Evolutionary conservation across 805 yeast species (phyloP).

Genomic region (Zygosaccharomyces siamensis): DNA sequence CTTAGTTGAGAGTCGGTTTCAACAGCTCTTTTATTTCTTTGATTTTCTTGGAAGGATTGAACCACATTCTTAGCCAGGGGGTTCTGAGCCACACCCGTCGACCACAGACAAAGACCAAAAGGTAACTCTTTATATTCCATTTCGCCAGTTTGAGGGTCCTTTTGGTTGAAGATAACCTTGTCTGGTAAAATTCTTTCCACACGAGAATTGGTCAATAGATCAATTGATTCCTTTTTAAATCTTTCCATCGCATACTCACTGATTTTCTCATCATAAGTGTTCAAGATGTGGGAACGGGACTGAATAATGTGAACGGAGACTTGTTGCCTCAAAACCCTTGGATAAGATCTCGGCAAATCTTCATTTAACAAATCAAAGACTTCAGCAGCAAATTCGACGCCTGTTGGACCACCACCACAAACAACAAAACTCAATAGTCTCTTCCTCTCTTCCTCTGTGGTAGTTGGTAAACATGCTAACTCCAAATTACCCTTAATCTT

Average conservation of each 20-base stretch:
- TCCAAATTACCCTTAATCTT: conserved; percentile 54
- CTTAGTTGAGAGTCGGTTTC: conserved; percentile 72
- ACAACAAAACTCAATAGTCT: conserved; percentile 57
- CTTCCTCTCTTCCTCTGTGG: conserved; percentile 58
- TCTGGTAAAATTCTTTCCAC: conserved; percentile 55
- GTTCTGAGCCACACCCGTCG: conserved; percentile 68
- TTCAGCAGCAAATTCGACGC: conserved; percentile 72
- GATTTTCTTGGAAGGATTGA: conserved; percentile 42
- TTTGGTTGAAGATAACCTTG: conserved; percentile 54
- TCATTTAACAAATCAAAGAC: conserved; percentile 61
- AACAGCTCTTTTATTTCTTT: conserved; percentile 62
- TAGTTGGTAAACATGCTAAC: conserved; percentile 60
- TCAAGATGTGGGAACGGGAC: conserved; percentile 60
- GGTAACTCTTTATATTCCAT: conserved; percentile 46
- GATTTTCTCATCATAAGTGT: conserved; percentile 63
- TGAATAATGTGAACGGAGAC: conserved; percentile 65
- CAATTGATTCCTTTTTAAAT: conserved; percentile 58
- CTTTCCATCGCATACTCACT: conserved; percentile 61
- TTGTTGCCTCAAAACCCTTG: conserved; percentile 55
- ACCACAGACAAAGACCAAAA: conserved; percentile 68
- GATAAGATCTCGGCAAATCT: conserved; percentile 53
- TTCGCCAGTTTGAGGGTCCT: conserved; percentile 39
- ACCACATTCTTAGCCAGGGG: conserved; percentile 57
- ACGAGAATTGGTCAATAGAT: conserved; percentile 58
- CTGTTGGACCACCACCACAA: conserved; percentile 76